Evolutionary conservation across 1,284 basidiomycete species (phyloP), one percentile per base, ranked within the genome.

Genomic region (Rhodotorula glutinis): DNA sequence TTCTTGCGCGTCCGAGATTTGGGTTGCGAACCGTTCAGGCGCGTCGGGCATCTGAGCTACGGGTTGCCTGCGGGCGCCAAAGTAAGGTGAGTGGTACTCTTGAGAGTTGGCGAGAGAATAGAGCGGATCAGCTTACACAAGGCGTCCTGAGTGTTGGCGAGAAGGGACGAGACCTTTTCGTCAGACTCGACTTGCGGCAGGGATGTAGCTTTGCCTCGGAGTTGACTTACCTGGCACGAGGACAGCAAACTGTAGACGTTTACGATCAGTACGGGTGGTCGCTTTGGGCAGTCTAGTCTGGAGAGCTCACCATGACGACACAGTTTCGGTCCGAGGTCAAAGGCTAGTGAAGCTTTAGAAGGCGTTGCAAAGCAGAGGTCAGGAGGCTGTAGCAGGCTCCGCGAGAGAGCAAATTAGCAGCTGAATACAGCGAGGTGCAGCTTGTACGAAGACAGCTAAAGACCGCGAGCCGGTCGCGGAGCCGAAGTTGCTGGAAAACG

Each of bases 1-100:
- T 25, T 85, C 84, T 67, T 85, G 85, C 0, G 90, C 90, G 33
- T 84, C 82, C 2, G 87, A 85, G 10, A 96, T 83, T 75, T 89
- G 86, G 76, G 94, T 93, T 29, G 88, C 82, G 44, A 90, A 91
- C 10, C 66, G 63, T 17, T 68, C 66, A 21, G 68, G 64, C 19
- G 66, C 27, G 14, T 62, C 63, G 38, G 66, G 71, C 23, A 67
- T 41, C 40, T 67, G 63, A 2, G n/a, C 8, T 4, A 58, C 58
- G n/a, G 66, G 70, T 21, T 69, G 67, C 0, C 70, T 71, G 57
- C 4, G n/a, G 1, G 16, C 3, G 23, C n/a, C n/a, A n/a, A n/a
- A n/a, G n/a, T n/a, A n/a, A 38, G 33, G 33, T 38, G 33, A 38
- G 27, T 1, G 8, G 3, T 2, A 33, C 4, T 16, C 10, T 2